phyloP scores from a whole-genome alignment of 495 filamentous ascomycete genomes.

The Chaetomium fimeti region DNA sequence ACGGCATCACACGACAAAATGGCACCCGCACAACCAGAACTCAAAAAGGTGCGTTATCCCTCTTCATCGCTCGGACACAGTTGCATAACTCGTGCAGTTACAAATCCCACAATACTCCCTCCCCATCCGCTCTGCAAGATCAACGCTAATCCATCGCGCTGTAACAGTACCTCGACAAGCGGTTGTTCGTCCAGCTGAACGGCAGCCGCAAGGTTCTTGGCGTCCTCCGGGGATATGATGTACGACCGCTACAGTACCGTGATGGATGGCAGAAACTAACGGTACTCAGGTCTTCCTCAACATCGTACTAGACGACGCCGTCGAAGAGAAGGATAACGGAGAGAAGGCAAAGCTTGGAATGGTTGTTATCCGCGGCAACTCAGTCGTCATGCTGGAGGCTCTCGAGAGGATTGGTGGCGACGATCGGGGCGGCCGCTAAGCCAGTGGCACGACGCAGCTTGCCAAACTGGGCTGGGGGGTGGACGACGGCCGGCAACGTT shows the following conservation, averaged over 20 bases:
- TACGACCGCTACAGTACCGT: slow-evolving; percentile 42
- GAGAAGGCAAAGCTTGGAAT: slow-evolving; percentile 91
- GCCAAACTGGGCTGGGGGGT: not conserved
- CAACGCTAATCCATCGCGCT: slow-evolving; percentile 16
- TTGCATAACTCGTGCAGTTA: not conserved
- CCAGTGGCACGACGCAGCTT: not conserved
- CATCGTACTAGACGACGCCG: slow-evolving; percentile 96
- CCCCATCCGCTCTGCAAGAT: too few species aligned
- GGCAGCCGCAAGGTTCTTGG: slow-evolving; percentile 97
- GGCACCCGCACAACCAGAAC: slow-evolving; percentile 98
- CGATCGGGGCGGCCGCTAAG: slow-evolving; percentile 32
- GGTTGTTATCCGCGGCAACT: slow-evolving; percentile 93
- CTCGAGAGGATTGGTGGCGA: slow-evolving; percentile 58
- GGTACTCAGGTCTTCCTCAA: slow-evolving; percentile 85
- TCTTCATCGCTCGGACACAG: not conserved
- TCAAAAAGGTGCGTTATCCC: slow-evolving; percentile 76
- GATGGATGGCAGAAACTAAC: slow-evolving; percentile 4
- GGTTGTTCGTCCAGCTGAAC: slow-evolving; percentile 95
- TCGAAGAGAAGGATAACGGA: slow-evolving; percentile 88
- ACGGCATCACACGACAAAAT: slow-evolving; percentile 54
- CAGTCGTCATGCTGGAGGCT: slow-evolving; percentile 93
- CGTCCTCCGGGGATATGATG: slow-evolving; percentile 92
- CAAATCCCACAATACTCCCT: not conserved
- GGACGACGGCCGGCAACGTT: not conserved
- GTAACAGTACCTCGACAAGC: slow-evolving; percentile 94